A percentile compares a stretch with the other conserved stretches of the same genome.
phyloP scores from a whole-genome alignment of 805 yeast species.

The Kodamaea nitidulidarum region DNA sequence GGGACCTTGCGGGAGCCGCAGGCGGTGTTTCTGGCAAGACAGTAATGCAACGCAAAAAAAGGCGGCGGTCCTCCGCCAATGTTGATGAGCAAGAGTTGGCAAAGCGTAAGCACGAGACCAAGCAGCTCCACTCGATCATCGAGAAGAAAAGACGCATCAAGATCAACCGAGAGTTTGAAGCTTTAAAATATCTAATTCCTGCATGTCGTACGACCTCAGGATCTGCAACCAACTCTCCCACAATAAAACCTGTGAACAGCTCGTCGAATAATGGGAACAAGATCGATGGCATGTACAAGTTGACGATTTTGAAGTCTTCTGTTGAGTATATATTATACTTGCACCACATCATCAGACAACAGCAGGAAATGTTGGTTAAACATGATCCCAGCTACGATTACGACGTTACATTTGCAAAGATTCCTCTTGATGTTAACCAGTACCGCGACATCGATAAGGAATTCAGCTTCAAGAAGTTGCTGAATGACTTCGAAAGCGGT shows the following conservation, averaged over 20 bases:
- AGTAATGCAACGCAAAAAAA: conserved; percentile 25
- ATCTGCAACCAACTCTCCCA: conserved; percentile 15
- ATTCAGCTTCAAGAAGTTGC: conserved; percentile 42
- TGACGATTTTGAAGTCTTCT: conserved; percentile 76
- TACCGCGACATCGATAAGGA: conserved; percentile 59
- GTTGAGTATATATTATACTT: conserved; percentile 75
- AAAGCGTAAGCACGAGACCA: conserved; percentile 39
- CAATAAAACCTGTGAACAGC: conserved; percentile 16
- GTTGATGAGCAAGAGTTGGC: conserved; percentile 40
- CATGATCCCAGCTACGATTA: conserved; percentile 19
- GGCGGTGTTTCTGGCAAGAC: conserved; percentile 2
- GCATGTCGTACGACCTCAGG: conserved; percentile 58
- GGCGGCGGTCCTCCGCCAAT: conserved; percentile 37
- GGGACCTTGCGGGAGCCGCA: conserved; percentile 4
- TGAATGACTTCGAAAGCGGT: conserved; percentile 11
- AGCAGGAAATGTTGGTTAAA: conserved; percentile 40
- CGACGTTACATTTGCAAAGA: conserved; percentile 46
- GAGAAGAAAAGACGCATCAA: conserved; percentile 75
- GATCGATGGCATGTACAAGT: conserved; percentile 69
- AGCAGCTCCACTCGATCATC: conserved; percentile 63
- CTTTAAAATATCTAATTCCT: conserved; percentile 71
- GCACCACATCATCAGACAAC: conserved; percentile 53
- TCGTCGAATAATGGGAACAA: conserved; percentile 29
- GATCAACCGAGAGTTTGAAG: conserved; percentile 80
- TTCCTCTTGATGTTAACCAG: conserved; percentile 55